Evolutionary conservation across 208 protist genomes (phyloP).

Genomic region (Acanthamoeba healyi): DNA sequence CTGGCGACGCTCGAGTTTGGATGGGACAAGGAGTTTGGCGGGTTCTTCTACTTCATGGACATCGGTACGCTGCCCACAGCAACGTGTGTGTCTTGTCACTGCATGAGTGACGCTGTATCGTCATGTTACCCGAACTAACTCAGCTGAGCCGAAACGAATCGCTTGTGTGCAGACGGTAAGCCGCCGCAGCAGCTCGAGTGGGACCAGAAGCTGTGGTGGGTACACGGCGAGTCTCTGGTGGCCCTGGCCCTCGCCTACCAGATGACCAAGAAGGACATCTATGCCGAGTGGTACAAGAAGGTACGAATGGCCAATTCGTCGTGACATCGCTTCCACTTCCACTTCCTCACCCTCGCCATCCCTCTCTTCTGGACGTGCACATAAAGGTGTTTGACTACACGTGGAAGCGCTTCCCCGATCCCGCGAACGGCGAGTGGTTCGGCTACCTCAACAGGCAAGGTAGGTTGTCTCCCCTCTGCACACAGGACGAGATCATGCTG

Average conservation of each 20-base stretch:
- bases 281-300: slow-evolving; percentile 38
- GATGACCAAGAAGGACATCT: background rate
- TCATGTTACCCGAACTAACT: background rate
- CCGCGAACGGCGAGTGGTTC: slow-evolving; percentile 47
- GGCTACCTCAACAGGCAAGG: slow-evolving; percentile 66
- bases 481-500: too few species aligned
- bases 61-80: too few species aligned
- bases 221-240: slow-evolving; percentile 52
- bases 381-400: slow-evolving; percentile 35
- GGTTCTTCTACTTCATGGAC: slow-evolving; percentile 75
- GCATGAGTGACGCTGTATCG: background rate
- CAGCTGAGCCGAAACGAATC: background rate
- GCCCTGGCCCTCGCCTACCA: slow-evolving; percentile 9
- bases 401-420: slow-evolving; percentile 11
- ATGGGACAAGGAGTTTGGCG: slow-evolving; percentile 64
- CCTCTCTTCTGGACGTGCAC: too few species aligned
- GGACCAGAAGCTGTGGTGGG: slow-evolving; percentile 76
- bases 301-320: background rate
- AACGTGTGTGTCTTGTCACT: too few species aligned
- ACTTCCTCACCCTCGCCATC: background rate
- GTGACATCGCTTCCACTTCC: background rate
- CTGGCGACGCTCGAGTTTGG: slow-evolving; percentile 52
- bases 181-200: slow-evolving; percentile 71
- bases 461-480: too few species aligned
- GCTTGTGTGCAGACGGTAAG: background rate